Percentiles rank a stretch among this genome's conserved stretches.
phyloP scores from a whole-genome alignment of 176 grass and related monocot species.

The Dactylis glomerata region DNA sequence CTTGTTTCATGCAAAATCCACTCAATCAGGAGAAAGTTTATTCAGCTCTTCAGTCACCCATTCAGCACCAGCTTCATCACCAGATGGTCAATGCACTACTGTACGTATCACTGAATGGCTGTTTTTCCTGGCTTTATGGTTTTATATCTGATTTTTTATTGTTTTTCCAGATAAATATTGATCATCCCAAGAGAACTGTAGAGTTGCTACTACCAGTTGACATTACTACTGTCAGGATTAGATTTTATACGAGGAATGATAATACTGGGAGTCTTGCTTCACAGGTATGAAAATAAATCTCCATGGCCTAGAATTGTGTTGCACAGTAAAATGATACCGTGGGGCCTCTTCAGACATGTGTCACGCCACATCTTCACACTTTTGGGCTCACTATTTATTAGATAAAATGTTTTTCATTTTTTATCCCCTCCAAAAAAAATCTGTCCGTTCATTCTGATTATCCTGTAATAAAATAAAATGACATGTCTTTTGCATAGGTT shows the following conservation, averaged over 20 bases:
- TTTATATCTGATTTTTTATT: slow-evolving; percentile 20
- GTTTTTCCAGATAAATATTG: slow-evolving; percentile 15
- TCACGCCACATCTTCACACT: neutral
- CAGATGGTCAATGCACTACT: neutral
- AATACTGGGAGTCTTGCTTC: slow-evolving; percentile 1
- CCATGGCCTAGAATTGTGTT: neutral
- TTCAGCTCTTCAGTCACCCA: neutral
- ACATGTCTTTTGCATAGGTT: neutral
- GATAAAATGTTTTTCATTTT: neutral
- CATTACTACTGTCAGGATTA: slow-evolving; percentile 18
- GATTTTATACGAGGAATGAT: slow-evolving; percentile 23
- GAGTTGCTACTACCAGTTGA: slow-evolving; percentile 17
- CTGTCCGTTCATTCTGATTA: neutral
- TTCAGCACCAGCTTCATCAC: slow-evolving; percentile 15
- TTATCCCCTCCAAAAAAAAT: neutral
- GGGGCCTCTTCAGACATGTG: neutral
- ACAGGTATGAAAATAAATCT: slow-evolving; percentile 5
- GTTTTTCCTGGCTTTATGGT: neutral
- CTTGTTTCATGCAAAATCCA: neutral
- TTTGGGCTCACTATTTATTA: neutral
- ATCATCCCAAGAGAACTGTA: slow-evolving; percentile 3
- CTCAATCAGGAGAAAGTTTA: neutral
- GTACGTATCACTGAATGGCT: slow-evolving; percentile 14
- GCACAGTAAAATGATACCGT: neutral
- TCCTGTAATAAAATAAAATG: neutral